Percentiles rank a stretch among this genome's conserved stretches.
phyloP scores from a whole-genome alignment of 208 protist species.

The Borovskyia barvae region DNA sequence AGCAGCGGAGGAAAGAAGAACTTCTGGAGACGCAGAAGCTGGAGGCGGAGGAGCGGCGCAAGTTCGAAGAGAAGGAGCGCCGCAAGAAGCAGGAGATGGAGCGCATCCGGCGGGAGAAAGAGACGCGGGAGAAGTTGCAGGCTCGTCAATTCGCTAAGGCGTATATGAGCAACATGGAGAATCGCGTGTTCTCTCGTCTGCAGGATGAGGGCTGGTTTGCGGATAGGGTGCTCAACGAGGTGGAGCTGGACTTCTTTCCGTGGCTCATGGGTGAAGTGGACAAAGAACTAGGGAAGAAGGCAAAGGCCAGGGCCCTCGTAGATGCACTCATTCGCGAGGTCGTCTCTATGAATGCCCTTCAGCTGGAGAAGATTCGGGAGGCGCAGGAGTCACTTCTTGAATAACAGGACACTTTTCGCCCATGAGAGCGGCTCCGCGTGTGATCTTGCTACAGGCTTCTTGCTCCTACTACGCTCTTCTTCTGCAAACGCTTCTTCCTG shows the following conservation, averaged over 20 bases:
- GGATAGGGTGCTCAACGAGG: slow-evolving; percentile 92
- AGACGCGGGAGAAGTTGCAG: slow-evolving; percentile 91
- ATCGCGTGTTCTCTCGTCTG: slow-evolving; percentile 90
- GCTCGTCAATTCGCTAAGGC: slow-evolving; percentile 92
- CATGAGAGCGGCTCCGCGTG: too few relatives aligned
- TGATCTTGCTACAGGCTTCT: too few relatives aligned
- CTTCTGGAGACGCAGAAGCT: slow-evolving; percentile 94
- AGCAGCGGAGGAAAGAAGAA: slow-evolving; percentile 95
- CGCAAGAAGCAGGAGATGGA: slow-evolving; percentile 93
- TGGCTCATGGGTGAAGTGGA: slow-evolving; percentile 90
- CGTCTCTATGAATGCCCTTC: slow-evolving; percentile 53
- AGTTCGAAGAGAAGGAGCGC: slow-evolving; percentile 95
- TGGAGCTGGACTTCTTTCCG: slow-evolving; percentile 94
- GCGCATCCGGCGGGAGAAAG: slow-evolving; percentile 87
- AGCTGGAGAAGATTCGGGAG: slow-evolving; percentile 34
- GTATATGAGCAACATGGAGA: slow-evolving; percentile 92
- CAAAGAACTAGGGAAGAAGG: slow-evolving; percentile 81
- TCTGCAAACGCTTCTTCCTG: too few relatives aligned
- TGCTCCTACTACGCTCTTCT: too few relatives aligned
- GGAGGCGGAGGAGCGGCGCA: slow-evolving; percentile 93
- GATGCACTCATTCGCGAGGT: slow-evolving; percentile 88
- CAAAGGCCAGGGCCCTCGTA: slow-evolving; percentile 68
- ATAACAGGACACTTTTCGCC: too few relatives aligned
- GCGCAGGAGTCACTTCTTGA: not conserved
- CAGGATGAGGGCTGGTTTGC: slow-evolving; percentile 96